phyloP scores from a whole-genome alignment of 495 filamentous ascomycete species.

The Penicillium daleae region DNA sequence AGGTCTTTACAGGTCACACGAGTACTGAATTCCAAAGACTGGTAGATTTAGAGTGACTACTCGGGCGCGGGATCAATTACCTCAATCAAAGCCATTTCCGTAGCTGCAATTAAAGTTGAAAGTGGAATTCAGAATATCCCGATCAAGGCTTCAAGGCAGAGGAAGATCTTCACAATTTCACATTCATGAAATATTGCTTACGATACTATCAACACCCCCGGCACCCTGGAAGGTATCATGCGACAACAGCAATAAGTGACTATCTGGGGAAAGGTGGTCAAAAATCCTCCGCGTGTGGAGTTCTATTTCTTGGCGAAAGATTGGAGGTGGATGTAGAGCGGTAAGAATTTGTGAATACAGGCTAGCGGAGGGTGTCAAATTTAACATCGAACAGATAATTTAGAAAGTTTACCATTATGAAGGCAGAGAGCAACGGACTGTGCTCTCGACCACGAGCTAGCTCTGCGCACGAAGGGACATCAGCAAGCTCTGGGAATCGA shows the following conservation, averaged over 20 bases:
- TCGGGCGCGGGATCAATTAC: neutral
- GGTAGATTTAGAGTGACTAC: neutral
- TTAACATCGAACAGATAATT: neutral
- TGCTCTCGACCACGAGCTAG: neutral
- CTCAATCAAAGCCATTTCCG: neutral
- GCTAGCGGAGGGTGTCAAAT: neutral
- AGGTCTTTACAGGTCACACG: conserved; percentile 1
- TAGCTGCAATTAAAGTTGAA: no score
- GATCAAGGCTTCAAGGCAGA: neutral
- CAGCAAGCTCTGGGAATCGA: neutral
- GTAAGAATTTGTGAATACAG: neutral
- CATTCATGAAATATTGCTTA: neutral
- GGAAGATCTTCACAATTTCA: neutral
- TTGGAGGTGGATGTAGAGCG: neutral
- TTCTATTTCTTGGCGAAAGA: neutral
- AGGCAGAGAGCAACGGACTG: neutral
- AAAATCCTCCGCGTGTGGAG: neutral
- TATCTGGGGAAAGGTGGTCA: neutral
- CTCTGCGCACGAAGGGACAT: neutral
- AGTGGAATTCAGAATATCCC: neutral
- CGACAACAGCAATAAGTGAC: neutral
- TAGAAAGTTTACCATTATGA: neutral
- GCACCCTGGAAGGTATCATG: neutral
- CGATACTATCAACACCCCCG: neutral
- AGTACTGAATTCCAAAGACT: neutral